Conservation (phyloP, 805 yeast genomes). For the Candida sanyiensis region DNA sequence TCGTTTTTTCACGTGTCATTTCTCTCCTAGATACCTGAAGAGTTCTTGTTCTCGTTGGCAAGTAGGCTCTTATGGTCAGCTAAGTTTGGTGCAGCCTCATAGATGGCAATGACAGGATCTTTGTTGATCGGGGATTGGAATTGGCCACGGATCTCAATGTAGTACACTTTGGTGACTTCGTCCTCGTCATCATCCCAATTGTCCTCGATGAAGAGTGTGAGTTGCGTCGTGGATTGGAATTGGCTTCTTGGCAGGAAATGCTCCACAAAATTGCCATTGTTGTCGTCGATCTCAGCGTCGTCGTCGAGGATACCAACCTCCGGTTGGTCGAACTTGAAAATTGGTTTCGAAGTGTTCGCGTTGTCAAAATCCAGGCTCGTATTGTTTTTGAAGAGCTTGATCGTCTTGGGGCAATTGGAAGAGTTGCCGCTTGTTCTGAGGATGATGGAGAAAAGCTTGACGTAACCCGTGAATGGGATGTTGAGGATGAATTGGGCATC, state of each 20-base stretch:
- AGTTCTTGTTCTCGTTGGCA: conserved; percentile 17
- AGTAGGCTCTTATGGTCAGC: conserved; percentile 60
- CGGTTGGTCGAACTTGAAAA: conserved; percentile 57
- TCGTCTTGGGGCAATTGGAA: conserved; percentile 58
- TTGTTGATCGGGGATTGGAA: conserved; percentile 42
- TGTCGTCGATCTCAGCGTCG: conserved; percentile 24
- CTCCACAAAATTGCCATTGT: conserved; percentile 58
- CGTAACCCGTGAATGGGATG: conserved; percentile 75
- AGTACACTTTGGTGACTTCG: conserved; percentile 52
- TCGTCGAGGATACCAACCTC: conserved; percentile 53
- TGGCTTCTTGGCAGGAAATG: conserved; percentile 71
- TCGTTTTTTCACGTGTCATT: conserved; percentile 11
- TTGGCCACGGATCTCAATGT: conserved; percentile 78
- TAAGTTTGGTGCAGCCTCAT: conserved; percentile 92
- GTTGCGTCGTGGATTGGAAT: conserved; percentile 62
- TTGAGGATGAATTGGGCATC: conserved; percentile 75
- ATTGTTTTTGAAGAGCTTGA: conserved; percentile 70
- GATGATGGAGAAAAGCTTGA: conserved; percentile 68
- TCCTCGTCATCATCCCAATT: conserved; percentile 61
- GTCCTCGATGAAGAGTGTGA: conserved; percentile 63
- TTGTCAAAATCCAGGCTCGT: conserved; percentile 68
- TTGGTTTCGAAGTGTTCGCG: conserved; percentile 42
- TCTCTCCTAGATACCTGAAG: conserved; percentile 14
- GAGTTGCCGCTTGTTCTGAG: conserved; percentile 56
- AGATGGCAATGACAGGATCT: conserved; percentile 71